Conservation (phyloP, 148 eudicot species). For the Chenopodium berlandieri region DNA sequence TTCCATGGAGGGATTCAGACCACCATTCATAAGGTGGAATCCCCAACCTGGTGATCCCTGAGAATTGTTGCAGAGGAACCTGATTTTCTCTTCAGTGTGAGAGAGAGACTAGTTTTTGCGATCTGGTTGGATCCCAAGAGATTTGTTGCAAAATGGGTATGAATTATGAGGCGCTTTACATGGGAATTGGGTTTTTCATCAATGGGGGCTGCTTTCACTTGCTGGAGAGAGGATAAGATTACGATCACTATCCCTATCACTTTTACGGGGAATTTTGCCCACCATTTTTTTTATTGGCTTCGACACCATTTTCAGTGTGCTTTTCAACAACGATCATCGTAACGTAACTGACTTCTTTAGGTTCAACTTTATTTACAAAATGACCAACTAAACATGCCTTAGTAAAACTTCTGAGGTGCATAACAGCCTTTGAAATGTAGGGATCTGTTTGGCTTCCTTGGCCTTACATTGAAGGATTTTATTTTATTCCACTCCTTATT, state of each 20-base stretch:
- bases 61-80: conserved; percentile 60
- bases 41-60: conserved; percentile 53
- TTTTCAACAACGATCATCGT: too few species aligned
- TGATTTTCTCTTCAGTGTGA: conserved; percentile 63
- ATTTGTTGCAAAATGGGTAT: conserved; percentile 66
- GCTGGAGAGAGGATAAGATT: conserved; percentile 11
- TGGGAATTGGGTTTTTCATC: conserved; percentile 35
- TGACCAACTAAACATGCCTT: too few species aligned
- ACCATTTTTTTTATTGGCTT: conserved; percentile 1
- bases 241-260: too few species aligned
- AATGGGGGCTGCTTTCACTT: background rate
- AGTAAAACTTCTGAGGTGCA: too few species aligned
- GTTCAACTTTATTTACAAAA: too few species aligned
- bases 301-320: too few species aligned
- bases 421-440: too few species aligned
- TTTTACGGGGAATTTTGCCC: background rate
- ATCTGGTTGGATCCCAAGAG: conserved; percentile 44
- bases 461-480: too few species aligned
- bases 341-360: too few species aligned
- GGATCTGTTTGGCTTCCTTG: too few species aligned
- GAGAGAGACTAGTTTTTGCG: conserved; percentile 57
- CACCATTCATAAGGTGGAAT: conserved; percentile 86
- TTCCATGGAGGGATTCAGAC: conserved; percentile 93
- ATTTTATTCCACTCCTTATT: too few species aligned
- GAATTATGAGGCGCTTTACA: conserved; percentile 53